Conservation (phyloP, 306 rosid genomes). For the Casuarina glauca region DNA sequence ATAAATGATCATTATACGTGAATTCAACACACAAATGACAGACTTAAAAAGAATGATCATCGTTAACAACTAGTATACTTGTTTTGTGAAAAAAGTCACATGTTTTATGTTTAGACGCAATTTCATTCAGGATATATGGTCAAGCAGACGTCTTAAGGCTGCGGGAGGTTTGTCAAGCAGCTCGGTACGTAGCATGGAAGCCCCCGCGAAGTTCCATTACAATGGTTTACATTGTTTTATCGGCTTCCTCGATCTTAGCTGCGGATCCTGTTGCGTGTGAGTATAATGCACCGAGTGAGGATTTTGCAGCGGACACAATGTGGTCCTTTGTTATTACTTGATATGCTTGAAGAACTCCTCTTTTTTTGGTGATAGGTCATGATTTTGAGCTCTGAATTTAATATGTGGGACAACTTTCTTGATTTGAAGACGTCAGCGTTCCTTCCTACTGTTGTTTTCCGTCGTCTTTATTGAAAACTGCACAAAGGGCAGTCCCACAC, state of each 20-base stretch:
- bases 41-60: no score
- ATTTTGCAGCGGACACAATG: slow-evolving; percentile 67
- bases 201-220: slow-evolving; percentile 67
- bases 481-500: no score
- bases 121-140: slow-evolving; percentile 19
- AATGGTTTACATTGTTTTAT: slow-evolving; percentile 3
- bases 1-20: no score
- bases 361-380: not conserved
- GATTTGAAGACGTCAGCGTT: not conserved
- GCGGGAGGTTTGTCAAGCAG: slow-evolving; percentile 71
- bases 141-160: slow-evolving; percentile 69
- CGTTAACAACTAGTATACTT: no score
- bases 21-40: no score
- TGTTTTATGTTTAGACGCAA: not conserved
- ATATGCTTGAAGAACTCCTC: slow-evolving; percentile 4
- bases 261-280: slow-evolving; percentile 18
- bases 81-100: no score
- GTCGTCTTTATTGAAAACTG: no score
- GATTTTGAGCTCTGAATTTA: not conserved
- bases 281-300: slow-evolving; percentile 6
- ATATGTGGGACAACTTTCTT: not conserved
- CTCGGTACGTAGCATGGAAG: slow-evolving; percentile 84
- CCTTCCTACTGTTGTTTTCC: not conserved
- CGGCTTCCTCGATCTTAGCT: not conserved
- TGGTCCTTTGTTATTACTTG: slow-evolving; percentile 47